Evolutionary conservation across 495 filamentous ascomycete genomes (phyloP).

Genomic region (Tuber indicum): DNA sequence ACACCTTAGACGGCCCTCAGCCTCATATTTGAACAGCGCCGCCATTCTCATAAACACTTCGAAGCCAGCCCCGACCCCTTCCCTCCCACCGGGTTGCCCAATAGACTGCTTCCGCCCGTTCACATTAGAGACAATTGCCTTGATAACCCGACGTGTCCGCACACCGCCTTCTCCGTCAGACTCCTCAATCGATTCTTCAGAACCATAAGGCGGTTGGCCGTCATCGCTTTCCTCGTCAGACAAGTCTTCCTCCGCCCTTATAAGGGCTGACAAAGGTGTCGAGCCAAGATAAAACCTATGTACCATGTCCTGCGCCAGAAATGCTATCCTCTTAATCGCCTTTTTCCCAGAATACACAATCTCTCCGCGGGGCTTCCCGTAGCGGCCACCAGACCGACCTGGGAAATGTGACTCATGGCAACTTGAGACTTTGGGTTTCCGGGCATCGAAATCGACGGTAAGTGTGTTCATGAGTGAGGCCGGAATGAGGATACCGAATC

Average conservation of each 20-base stretch:
- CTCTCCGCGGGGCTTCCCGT: neutral
- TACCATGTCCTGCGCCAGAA: slow-evolving; percentile 38
- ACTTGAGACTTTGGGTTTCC: neutral
- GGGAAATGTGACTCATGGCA: neutral
- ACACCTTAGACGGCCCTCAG: neutral
- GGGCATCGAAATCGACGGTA: slow-evolving; percentile 16
- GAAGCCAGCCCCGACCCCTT: slow-evolving; percentile 33
- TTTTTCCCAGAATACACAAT: slow-evolving; percentile 40
- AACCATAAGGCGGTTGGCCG: neutral
- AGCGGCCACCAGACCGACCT: neutral
- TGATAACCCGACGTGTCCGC: slow-evolving; percentile 18
- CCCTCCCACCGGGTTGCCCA: slow-evolving; percentile 29
- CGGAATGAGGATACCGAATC: slow-evolving; percentile 43
- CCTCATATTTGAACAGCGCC: slow-evolving; percentile 42
- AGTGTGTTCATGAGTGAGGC: slow-evolving; percentile 41
- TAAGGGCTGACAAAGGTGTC: neutral
- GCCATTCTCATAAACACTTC: slow-evolving; percentile 43
- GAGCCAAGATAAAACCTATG: slow-evolving; percentile 33
- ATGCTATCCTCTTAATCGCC: slow-evolving; percentile 42
- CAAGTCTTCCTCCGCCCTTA: neutral
- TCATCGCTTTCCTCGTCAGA: slow-evolving; percentile 17
- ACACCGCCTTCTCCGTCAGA: neutral
- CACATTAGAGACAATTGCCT: slow-evolving; percentile 5
- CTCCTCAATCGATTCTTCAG: slow-evolving; percentile 1
- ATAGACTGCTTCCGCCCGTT: slow-evolving; percentile 13